A percentile compares a stretch with the other conserved stretches of the same genome.
Conservation (phyloP, 371 early-diverging fungal species). For the Paramicrosporidium saccamoebae region DNA sequence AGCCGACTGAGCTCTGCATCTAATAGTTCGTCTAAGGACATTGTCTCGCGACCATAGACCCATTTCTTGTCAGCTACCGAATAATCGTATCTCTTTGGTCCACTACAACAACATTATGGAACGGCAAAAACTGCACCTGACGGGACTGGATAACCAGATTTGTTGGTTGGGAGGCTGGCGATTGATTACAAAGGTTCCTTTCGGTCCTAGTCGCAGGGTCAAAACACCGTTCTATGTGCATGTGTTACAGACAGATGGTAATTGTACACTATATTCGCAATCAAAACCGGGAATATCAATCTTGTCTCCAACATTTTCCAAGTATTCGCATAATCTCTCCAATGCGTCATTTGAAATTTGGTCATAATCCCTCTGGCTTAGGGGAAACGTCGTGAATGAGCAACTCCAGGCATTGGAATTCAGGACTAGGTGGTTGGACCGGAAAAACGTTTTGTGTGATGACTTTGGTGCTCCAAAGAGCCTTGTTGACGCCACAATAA, state of each 20-base stretch:
- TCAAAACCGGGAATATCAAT: slow-evolving; percentile 32
- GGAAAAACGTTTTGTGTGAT: no score
- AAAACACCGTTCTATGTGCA: slow-evolving; percentile 34
- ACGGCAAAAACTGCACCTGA: slow-evolving; percentile 10
- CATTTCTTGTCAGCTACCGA: slow-evolving; percentile 15
- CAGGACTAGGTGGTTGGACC: no score
- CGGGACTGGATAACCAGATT: slow-evolving; percentile 90
- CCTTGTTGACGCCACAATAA: no score
- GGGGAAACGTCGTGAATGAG: no score
- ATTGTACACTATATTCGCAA: slow-evolving; percentile 36
- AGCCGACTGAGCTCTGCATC: slow-evolving; percentile 19
- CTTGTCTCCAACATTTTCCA: slow-evolving; percentile 44
- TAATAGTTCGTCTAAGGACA: slow-evolving; percentile 22
- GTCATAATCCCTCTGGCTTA: no score
- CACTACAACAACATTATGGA: slow-evolving; percentile 11
- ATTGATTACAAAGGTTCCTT: slow-evolving; percentile 84
- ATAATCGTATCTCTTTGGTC: slow-evolving; percentile 66
- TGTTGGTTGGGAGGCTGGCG: slow-evolving; percentile 94
- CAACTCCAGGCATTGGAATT: no score
- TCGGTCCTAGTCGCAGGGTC: slow-evolving; percentile 38
- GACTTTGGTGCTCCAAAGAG: no score
- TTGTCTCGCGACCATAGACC: slow-evolving; percentile 30
- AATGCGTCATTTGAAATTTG: slow-evolving; percentile 21
- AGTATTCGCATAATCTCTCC: slow-evolving; percentile 23
- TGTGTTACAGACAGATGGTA: neutral